These are phyloP conservation scores for Botrytis hyacinthi DNA, from an alignment of 2,329 filamentous ascomycete genomes.

Conservation along the genomic window DNA sequence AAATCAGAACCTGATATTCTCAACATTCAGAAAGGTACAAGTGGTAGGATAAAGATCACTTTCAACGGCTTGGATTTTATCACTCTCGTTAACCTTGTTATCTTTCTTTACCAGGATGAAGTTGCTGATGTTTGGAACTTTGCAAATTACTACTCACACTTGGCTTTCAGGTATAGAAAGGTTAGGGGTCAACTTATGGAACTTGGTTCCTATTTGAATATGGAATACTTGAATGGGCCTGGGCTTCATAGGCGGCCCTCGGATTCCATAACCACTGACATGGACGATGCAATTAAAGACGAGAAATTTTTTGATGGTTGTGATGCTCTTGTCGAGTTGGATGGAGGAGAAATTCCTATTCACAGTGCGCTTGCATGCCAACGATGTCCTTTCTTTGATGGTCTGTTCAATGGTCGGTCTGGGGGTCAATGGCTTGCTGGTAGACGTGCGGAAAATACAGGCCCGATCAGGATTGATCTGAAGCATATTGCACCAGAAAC, in stretches of 20 bases:
- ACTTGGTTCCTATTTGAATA: slow-evolving; percentile 67
- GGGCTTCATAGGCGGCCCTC: slow-evolving; percentile 69
- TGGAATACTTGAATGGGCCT: slow-evolving; percentile 68
- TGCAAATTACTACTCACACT: slow-evolving; percentile 57
- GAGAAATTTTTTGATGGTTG: slow-evolving; percentile 71
- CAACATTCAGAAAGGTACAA: slow-evolving; percentile 51
- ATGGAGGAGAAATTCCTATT: slow-evolving; percentile 66
- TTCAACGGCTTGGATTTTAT: slow-evolving; percentile 74
- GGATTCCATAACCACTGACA: slow-evolving; percentile 64
- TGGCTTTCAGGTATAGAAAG: slow-evolving; percentile 73
- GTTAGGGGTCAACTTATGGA: slow-evolving; percentile 86
- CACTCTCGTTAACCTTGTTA: slow-evolving; percentile 72
- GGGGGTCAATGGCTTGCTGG: slow-evolving; percentile 78
- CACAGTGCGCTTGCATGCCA: slow-evolving; percentile 80
- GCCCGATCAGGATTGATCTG: slow-evolving; percentile 70
- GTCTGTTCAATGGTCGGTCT: slow-evolving; percentile 85
- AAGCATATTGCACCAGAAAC: slow-evolving; percentile 72
- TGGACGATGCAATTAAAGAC: slow-evolving; percentile 68
- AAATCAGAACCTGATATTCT: slow-evolving; percentile 52
- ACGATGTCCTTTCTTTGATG: slow-evolving; percentile 88
- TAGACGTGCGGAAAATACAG: slow-evolving; percentile 54
- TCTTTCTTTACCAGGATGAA: slow-evolving; percentile 78
- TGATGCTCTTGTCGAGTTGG: slow-evolving; percentile 76
- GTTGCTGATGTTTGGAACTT: slow-evolving; percentile 86
- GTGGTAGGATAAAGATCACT: slow-evolving; percentile 53